Base-by-base conservation (phyloP, 495 filamentous ascomycete genomes). In the Aspergillus steynii region DNA sequence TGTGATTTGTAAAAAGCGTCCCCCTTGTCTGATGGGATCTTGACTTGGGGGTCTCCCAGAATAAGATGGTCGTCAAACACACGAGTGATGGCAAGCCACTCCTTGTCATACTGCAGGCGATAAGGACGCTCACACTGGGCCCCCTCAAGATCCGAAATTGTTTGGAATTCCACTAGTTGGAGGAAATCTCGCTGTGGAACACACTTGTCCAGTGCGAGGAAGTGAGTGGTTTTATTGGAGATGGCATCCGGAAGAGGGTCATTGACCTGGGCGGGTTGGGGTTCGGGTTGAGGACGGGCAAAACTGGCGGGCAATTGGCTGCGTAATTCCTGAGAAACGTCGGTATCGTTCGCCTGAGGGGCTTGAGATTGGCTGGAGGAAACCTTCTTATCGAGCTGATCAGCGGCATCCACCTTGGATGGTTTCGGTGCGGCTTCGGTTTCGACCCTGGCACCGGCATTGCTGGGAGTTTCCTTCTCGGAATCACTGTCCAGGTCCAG, bases 61-160 rank as follows among this genome's bases (percentile, higher is more conserved):
- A 71, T 67, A 3, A 92, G 76, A 37, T 84, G 77, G 0, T 79
- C 60, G 29, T 88, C 85, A 67, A 96, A 93, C 2, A 87, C 87
- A 14, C 93, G 91, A 2, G 88, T 90, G 63, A 99, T 96, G 7
- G 95, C 88, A 3, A 98, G 85, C 93, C 93, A 99, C 77, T 99
- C 95, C 31, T 87, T 86, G 71, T 99, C 95, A 71, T 98, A 97
- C 34, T 85, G 73, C 4, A 98, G 84, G 5, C 71, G 69, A 51
- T 76, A 68, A 2, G 75, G 77, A 15, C 77, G 61, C 29, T 68
- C 45, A 4, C n/a, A 27, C 4, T 66, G 58, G 15, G 61, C 57
- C 2, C 60, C 53, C 12, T 61, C 52, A 10, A 71, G 56, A 4
- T 75, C 61, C 0, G 68, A 71, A 27, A 80, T 55, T 4, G 88